Percentiles rank a stretch among this genome's conserved stretches.
Evolutionary conservation across 1,139 yeast species (phyloP).

Genomic region (Hyphopichia khmerensis): DNA sequence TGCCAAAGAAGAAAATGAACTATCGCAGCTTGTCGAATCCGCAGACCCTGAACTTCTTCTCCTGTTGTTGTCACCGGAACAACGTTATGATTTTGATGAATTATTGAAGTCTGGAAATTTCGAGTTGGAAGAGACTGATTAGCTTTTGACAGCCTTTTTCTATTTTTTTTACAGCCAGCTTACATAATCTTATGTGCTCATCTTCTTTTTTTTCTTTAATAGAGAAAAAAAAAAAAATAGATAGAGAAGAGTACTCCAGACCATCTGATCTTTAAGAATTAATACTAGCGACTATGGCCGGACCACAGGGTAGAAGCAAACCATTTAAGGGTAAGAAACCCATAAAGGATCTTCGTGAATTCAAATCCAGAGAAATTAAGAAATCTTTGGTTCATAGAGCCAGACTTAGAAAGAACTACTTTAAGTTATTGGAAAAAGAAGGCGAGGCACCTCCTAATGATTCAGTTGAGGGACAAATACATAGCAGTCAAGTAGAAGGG

Average conservation of each 20-base stretch:
- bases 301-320: conserved; percentile 4
- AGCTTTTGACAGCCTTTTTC: neutral
- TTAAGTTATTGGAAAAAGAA: conserved; percentile 75
- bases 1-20: conserved; percentile 7
- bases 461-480: conserved; percentile 2
- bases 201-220: no score
- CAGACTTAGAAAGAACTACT: conserved; percentile 77
- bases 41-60: conserved; percentile 6
- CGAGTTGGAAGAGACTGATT: neutral
- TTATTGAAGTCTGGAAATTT: neutral
- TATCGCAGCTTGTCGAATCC: conserved; percentile 3
- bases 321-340: conserved; percentile 19
- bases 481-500: conserved; percentile 5
- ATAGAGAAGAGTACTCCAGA: neutral
- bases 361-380: conserved; percentile 60
- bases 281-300: conserved; percentile 4
- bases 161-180: conserved; percentile 1
- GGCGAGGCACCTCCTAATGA: conserved; percentile 27
- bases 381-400: conserved; percentile 78
- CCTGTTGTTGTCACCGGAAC: conserved; percentile 6
- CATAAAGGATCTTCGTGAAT: conserved; percentile 40
- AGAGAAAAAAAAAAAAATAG: neutral
- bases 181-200: conserved; percentile 10
- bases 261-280: neutral
- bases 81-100: conserved; percentile 6